Conservation (phyloP, 2,329 filamentous ascomycete species). For the Penicillium psychrosexuale region DNA sequence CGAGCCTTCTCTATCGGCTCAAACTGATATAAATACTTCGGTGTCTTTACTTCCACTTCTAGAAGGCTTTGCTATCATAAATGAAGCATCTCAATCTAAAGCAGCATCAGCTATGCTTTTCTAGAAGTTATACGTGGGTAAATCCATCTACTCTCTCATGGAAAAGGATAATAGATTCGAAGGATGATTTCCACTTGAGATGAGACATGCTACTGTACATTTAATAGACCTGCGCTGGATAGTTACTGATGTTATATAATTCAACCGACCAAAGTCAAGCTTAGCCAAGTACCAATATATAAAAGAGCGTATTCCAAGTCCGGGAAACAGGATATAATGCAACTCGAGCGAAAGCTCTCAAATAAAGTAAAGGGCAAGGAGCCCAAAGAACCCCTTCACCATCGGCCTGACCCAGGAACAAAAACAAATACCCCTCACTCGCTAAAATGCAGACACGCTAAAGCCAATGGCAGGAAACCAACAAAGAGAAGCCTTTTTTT, state of each 20-base stretch:
- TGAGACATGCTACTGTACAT: neutral
- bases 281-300: neutral
- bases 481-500: neutral
- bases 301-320: neutral
- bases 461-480: neutral
- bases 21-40: neutral
- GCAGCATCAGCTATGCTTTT: neutral
- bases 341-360: neutral
- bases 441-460: slow-evolving; percentile 10
- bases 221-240: neutral
- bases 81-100: neutral
- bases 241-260: neutral
- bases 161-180: neutral
- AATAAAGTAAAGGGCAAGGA: neutral
- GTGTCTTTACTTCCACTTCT: neutral
- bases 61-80: neutral
- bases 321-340: slow-evolving; percentile 5
- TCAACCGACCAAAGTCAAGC: neutral
- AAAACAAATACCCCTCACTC: neutral
- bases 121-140: neutral
- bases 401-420: neutral
- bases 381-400: neutral
- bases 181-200: neutral
- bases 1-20: neutral
- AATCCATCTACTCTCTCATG: neutral